Conservation (phyloP, 768 basidiomycete genomes). For the Pisolithus sp. region DNA sequence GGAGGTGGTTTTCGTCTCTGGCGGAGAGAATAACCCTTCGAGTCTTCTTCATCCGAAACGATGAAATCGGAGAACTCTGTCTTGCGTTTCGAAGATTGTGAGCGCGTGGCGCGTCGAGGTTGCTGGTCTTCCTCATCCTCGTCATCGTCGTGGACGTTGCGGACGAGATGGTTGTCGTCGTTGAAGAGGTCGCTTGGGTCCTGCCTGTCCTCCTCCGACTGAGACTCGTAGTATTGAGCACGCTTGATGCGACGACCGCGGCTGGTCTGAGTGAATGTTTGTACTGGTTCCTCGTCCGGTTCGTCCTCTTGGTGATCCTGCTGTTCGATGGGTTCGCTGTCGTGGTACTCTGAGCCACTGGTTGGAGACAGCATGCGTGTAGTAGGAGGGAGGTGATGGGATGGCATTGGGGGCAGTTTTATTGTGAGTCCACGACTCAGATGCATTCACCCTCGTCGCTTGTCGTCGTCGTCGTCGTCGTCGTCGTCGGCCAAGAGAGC, state of each 20-base stretch:
- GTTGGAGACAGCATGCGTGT: constrained; percentile 16
- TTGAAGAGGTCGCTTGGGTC: constrained; percentile 7
- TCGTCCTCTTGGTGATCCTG: constrained; percentile 5
- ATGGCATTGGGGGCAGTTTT: constrained; percentile 11
- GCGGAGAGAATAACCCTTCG: constrained; percentile 29
- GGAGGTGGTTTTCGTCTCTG: constrained; percentile 30
- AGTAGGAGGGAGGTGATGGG: constrained; percentile 17
- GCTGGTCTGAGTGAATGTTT: constrained; percentile 19
- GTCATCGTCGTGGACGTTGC: constrained; percentile 16
- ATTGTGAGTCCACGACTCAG: constrained; percentile 8
- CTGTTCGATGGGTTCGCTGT: constrained; percentile 28
- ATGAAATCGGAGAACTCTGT: constrained; percentile 31
- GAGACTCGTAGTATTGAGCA: constrained; percentile 40
- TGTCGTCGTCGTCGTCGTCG: too few relatives aligned
- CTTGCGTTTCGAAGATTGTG: constrained; percentile 2
- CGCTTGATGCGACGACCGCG: constrained; percentile 38
- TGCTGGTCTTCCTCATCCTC: constrained; percentile 27
- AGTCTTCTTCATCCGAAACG: constrained; percentile 41
- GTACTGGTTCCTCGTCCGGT: neutral
- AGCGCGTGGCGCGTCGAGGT: constrained; percentile 14
- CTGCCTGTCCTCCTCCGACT: constrained; percentile 28
- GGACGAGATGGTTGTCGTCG: constrained; percentile 6
- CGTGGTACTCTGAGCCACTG: constrained; percentile 27
- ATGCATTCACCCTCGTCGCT: too few relatives aligned
- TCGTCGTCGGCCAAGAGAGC: too few relatives aligned